Conservation (phyloP, 108 stramenopile species). For the Cyclotella kingstonii region DNA sequence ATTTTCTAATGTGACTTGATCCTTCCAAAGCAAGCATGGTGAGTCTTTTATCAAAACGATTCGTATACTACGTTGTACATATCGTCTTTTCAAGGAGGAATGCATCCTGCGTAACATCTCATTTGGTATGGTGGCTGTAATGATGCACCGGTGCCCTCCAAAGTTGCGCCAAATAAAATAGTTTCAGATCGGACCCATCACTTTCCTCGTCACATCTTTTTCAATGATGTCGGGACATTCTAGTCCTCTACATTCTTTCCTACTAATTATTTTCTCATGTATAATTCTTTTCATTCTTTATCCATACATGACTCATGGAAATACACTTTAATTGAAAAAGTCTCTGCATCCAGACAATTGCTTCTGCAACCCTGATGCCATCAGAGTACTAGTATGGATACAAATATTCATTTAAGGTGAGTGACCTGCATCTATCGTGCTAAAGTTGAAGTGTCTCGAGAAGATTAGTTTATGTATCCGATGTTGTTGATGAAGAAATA, state of each 20-base stretch:
- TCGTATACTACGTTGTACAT: too few relatives aligned
- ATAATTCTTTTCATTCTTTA: constrained; percentile 17
- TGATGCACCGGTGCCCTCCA: constrained; percentile 42
- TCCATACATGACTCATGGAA: constrained; percentile 1
- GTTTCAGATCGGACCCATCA: constrained; percentile 35
- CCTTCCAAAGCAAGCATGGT: neutral
- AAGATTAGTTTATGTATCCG: neutral
- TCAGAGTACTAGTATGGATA: too few relatives aligned
- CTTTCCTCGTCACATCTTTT: constrained; percentile 35
- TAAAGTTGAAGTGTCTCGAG: neutral
- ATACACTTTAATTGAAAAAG: neutral
- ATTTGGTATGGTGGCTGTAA: constrained; percentile 34
- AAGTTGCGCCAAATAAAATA: constrained; percentile 38
- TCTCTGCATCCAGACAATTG: neutral
- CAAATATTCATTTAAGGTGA: neutral
- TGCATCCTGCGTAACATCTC: constrained; percentile 36
- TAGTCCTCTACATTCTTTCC: constrained; percentile 23
- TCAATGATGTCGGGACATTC: constrained; percentile 39
- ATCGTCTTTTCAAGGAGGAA: too few relatives aligned
- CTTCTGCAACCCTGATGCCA: neutral
- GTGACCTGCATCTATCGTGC: neutral
- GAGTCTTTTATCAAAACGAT: too few relatives aligned
- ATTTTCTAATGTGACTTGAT: constrained; percentile 6
- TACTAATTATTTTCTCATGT: neutral
- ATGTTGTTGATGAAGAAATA: constrained; percentile 25